Conservation (phyloP, 371 early-diverging fungal genomes). For the Mucor irregularis region DNA sequence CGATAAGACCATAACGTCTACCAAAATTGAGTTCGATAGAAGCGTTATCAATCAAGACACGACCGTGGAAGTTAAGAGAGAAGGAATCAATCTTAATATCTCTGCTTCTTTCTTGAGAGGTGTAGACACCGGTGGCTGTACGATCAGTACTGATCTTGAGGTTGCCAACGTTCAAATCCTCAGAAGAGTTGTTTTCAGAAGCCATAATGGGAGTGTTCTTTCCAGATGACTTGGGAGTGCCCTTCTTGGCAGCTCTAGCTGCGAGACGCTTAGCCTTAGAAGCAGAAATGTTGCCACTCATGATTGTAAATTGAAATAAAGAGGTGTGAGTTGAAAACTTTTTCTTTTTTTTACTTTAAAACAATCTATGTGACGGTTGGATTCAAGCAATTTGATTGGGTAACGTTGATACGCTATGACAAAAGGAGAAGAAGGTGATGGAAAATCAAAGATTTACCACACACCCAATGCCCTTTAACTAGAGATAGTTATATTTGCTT, state of each 20-base stretch:
- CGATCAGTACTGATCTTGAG: conserved; percentile 63
- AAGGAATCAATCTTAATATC: conserved; percentile 97
- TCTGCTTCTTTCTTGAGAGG: conserved; percentile 88
- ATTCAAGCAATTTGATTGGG: too few relatives aligned
- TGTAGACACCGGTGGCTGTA: conserved; percentile 90
- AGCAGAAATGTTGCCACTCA: conserved; percentile 51
- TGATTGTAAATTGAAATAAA: conserved; percentile 3
- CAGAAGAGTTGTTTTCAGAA: conserved; percentile 32
- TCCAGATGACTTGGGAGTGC: conserved; percentile 26
- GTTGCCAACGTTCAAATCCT: conserved; percentile 35
- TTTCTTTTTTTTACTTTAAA: too few relatives aligned
- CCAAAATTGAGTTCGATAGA: conserved; percentile 97
- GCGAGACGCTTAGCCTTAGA: conserved; percentile 85
- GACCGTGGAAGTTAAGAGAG: conserved; percentile 92
- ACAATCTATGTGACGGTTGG: too few relatives aligned
- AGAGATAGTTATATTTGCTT: too few relatives aligned
- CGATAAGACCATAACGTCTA: conserved; percentile 96
- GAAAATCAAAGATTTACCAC: too few relatives aligned
- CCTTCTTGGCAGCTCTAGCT: conserved; percentile 69
- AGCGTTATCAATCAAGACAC: conserved; percentile 90
- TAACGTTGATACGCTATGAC: too few relatives aligned
- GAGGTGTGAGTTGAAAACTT: neutral
- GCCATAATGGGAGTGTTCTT: conserved; percentile 37
- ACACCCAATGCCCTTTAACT: too few relatives aligned
- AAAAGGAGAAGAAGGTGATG: too few relatives aligned